phyloP scores from a whole-genome alignment of 2,329 filamentous ascomycete genomes.

The Rhinocladiella similis region DNA sequence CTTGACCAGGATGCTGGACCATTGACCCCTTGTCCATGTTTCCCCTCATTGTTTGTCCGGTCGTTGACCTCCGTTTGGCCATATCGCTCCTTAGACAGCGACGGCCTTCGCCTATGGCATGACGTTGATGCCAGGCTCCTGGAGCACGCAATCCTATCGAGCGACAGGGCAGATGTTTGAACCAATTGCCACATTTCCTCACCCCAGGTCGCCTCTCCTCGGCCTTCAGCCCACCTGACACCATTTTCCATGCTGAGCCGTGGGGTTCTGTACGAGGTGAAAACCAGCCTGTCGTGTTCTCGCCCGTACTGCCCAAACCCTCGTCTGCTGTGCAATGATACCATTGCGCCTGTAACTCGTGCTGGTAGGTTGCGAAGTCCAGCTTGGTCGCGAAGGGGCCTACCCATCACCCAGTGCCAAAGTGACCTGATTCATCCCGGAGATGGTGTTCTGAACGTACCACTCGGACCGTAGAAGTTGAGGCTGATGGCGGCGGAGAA shows the following conservation, averaged over 20 bases:
- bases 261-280: not conserved
- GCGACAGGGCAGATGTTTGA: not conserved
- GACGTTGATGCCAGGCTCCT: not conserved
- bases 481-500: too few species aligned
- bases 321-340: too few species aligned
- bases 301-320: too few species aligned
- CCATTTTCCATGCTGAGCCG: not conserved
- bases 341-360: too few species aligned
- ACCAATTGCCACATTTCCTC: not conserved
- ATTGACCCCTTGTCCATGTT: not conserved
- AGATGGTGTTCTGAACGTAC: too few species aligned
- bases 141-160: constrained; percentile 2
- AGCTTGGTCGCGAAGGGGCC: too few species aligned
- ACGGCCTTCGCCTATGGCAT: too few species aligned
- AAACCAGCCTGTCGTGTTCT: not conserved
- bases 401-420: too few species aligned
- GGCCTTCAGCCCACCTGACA: not conserved
- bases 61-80: not conserved
- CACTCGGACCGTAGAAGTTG: too few species aligned
- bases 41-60: not conserved
- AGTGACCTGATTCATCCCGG: too few species aligned
- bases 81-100: too few species aligned
- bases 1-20: not conserved
- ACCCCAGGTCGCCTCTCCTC: not conserved
- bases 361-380: too few species aligned